Base-by-base conservation (phyloP, 306 rosid genomes). In the Abrus precatorius region DNA sequence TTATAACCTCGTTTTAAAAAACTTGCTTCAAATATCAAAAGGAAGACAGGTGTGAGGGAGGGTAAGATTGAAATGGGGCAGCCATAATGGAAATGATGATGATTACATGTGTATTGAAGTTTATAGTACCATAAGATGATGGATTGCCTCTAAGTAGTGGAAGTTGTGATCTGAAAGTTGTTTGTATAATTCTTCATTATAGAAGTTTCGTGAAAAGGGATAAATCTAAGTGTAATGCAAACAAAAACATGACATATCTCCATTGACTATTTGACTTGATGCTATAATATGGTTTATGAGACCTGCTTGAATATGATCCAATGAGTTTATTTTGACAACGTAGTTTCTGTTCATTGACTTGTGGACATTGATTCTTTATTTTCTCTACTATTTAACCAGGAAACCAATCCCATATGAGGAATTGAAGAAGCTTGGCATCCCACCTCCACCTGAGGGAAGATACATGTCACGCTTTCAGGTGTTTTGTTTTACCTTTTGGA, bases 371-470 rank as follows among this genome's bases (percentile, higher is more conserved):
- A 52, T 69, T 69, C 10, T 29, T 59, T 72, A 11, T 73, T 59
- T 78, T 47, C 74, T 61, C 64, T 49, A 36, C 60, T 10, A 34
- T 78, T 48, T 72, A 53, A 62, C 77, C 79, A 92, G 98, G 80
- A 91, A 92, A 69, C 90, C 93, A 47, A 92, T 95, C 71, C 98
- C 97, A 0, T 87, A 87, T 32, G 92, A 86, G 48, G 94, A 91
- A 32, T 80, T 95, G 87, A 80, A 89, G 88, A 90, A 90, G 87
- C 95, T 92, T 44, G 97, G 97, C 62, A 91, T 95, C 50, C 93
- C 95, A 71, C 95, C 94, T 77, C 97, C 97, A 36, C 97, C 95
- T 0, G 97, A 95, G 87, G 98, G 98, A 83, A 85, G 86, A 77
- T 95, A 92, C 88, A 80, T 89, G 95, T 84, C 97, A 52, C 92